phyloP scores from a whole-genome alignment of 2,329 filamentous ascomycete genomes.

The Ascochyta fabae region DNA sequence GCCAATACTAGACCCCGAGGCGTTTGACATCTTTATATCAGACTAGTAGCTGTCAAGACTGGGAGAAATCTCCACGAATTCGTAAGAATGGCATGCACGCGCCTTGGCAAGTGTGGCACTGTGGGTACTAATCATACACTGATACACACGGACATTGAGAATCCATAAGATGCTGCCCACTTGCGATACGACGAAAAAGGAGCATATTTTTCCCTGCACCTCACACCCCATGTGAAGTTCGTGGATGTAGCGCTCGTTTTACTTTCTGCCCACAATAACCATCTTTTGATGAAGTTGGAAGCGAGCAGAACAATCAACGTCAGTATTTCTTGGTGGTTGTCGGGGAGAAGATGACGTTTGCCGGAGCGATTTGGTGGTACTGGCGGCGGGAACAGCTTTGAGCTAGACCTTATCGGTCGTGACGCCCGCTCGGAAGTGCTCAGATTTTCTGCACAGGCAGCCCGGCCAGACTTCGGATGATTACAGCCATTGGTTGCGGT shows the following conservation, averaged over 20 bases:
- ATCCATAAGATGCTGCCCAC: not conserved
- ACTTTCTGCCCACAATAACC: not conserved
- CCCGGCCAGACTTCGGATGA: conserved; percentile 12
- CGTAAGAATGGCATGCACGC: not conserved
- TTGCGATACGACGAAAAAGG: not conserved
- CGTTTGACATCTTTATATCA: conserved; percentile 9
- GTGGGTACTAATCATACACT: conserved; percentile 10
- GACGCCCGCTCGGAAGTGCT: not conserved
- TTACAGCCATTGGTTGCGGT: not conserved
- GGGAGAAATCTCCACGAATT: not conserved
- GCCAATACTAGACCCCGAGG: conserved; percentile 2
- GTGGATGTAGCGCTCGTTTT: no score
- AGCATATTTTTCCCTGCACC: no score
- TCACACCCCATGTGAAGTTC: no score
- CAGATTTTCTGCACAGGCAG: conserved; percentile 9
- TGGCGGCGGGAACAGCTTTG: conserved; percentile 4
- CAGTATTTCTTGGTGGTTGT: not conserved
- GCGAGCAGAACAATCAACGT: conserved; percentile 1
- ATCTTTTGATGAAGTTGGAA: not conserved
- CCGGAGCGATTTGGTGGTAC: not conserved
- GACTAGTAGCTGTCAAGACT: not conserved
- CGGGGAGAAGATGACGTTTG: conserved; percentile 7
- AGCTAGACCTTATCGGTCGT: not conserved
- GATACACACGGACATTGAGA: not conserved
- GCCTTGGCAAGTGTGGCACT: conserved; percentile 3